These are phyloP conservation scores for Musa troglodytarum DNA, from an alignment of 176 grass and related monocot genomes.

Conservation along the genomic window DNA sequence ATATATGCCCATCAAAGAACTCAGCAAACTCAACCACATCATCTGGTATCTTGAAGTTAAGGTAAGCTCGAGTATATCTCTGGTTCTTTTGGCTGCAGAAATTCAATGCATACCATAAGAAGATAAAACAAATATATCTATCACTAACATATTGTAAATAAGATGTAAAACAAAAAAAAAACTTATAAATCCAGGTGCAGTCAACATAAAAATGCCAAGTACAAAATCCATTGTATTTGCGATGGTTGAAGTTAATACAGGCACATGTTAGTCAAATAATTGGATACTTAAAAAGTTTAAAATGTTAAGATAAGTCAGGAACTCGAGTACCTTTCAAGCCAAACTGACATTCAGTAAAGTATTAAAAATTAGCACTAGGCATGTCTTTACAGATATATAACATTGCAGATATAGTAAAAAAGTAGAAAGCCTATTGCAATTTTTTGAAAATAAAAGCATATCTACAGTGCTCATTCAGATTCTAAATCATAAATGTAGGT, in stretches of 20 bases:
- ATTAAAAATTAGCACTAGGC: too few species aligned
- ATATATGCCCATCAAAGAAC: slow-evolving; percentile 28
- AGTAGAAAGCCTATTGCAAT: too few species aligned
- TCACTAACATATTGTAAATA: not conserved
- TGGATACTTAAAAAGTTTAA: too few species aligned
- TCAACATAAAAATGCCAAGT: not conserved
- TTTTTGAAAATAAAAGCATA: too few species aligned
- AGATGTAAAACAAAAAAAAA: too few species aligned
- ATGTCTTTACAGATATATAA: too few species aligned
- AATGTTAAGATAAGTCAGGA: too few species aligned
- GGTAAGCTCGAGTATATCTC: slow-evolving; percentile 13
- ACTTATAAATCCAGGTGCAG: too few species aligned
- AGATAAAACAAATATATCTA: not conserved
- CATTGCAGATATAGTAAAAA: too few species aligned
- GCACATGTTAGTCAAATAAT: too few species aligned
- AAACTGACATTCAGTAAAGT: too few species aligned
- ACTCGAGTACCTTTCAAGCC: too few species aligned
- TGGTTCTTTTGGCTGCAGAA: slow-evolving; percentile 17
- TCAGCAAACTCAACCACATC: slow-evolving; percentile 32
- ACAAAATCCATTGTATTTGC: not conserved
- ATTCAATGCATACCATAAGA: not conserved
- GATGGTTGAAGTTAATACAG: not conserved
- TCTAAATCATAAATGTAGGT: not conserved
- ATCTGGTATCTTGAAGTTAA: slow-evolving; percentile 20
- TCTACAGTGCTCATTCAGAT: not conserved